These are phyloP conservation scores for Mrakia frigida DNA, from an alignment of 768 basidiomycete genomes.

Conservation along the genomic window DNA sequence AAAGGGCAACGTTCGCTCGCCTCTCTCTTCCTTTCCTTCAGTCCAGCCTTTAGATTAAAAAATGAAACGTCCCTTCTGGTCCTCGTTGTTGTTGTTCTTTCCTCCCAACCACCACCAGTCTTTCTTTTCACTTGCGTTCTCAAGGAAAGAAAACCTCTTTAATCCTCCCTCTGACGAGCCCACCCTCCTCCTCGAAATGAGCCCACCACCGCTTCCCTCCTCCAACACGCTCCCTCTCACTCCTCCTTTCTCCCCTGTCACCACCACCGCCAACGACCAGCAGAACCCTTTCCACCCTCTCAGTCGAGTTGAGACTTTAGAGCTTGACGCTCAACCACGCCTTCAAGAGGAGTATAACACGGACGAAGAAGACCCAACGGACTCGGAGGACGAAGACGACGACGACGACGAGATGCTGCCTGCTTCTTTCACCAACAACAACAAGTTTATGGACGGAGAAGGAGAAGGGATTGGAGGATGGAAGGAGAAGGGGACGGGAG, in stretches of 20 bases:
- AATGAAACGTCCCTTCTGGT: too few species aligned
- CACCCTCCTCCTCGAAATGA: not conserved
- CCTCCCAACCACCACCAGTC: not conserved
- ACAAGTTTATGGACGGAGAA: not conserved
- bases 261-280: not conserved
- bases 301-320: not conserved
- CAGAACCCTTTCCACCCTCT: not conserved
- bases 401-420: not conserved
- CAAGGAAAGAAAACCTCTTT: too few species aligned
- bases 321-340: not conserved
- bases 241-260: constrained; percentile 20
- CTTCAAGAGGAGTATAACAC: not conserved
- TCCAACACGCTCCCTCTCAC: not conserved
- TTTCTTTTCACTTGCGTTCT: too few species aligned
- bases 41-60: too few species aligned
- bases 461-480: constrained; percentile 7
- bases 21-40: not conserved
- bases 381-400: constrained; percentile 1
- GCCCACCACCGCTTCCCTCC: not conserved
- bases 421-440: not conserved
- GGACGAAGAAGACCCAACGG: not conserved
- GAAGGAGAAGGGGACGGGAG: constrained; percentile 28
- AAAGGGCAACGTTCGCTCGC: not conserved
- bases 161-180: too few species aligned
- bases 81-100: constrained; percentile 2